These are phyloP conservation scores for Eucalyptus melliodora DNA, from an alignment of 345 rosid species.

Conservation along the genomic window DNA sequence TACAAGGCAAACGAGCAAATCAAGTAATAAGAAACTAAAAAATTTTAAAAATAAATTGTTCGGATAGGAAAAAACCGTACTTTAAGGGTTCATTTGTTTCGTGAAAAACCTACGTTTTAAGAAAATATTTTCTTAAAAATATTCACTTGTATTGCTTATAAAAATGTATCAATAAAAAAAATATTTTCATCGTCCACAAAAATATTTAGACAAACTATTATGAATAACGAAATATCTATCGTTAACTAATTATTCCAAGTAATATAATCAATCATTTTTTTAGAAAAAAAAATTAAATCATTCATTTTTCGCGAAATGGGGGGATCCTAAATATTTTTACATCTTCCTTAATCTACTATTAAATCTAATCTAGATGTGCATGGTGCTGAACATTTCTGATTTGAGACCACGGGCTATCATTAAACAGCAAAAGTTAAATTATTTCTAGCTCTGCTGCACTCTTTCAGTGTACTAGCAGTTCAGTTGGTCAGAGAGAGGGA, in stretches of 20 bases:
- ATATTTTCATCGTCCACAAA: accelerated
- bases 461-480: neutral
- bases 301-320: no score
- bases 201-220: no score
- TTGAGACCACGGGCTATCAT: neutral
- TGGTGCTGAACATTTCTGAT: neutral
- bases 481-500: no score
- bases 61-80: neutral
- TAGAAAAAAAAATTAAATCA: no score
- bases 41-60: no score
- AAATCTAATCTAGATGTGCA: neutral
- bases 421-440: neutral
- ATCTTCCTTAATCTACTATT: no score
- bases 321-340: no score
- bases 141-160: no score
- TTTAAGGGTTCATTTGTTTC: accelerated
- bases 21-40: no score
- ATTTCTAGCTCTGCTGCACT: neutral
- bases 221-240: accelerated
- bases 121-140: neutral
- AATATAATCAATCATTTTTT: neutral
- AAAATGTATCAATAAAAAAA: no score
- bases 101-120: accelerated
- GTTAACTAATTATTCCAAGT: no score
- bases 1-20: no score